These are phyloP conservation scores for Tremellales sp. DNA, from an alignment of 1,284 basidiomycete genomes.

Conservation along the genomic window DNA sequence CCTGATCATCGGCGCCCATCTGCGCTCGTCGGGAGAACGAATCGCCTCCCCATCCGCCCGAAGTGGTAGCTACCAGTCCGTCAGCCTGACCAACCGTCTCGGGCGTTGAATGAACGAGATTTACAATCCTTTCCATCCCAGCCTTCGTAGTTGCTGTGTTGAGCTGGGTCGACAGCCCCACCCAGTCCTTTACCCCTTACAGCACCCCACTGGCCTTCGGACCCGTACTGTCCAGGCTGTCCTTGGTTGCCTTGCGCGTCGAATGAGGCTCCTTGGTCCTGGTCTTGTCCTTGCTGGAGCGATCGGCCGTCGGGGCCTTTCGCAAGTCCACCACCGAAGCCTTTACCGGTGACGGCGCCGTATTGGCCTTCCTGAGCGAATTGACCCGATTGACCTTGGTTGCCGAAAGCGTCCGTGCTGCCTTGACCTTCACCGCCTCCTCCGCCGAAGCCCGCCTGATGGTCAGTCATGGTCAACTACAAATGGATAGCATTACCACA, in stretches of 20 bases:
- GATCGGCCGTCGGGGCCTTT: conserved; percentile 9
- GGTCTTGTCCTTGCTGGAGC: conserved; percentile 5
- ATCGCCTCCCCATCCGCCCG: conserved; percentile 40
- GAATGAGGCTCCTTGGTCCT: conserved; percentile 10
- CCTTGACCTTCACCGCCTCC: conserved; percentile 1
- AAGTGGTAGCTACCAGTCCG: conserved; percentile 28
- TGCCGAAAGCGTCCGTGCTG: conserved; percentile 10
- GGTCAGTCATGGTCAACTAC: neutral
- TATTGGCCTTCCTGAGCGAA: conserved; percentile 24
- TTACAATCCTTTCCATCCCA: conserved; percentile 4
- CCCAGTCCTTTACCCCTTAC: conserved; percentile 17
- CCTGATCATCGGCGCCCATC: conserved; percentile 18
- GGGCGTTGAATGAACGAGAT: neutral
- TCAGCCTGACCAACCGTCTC: neutral
- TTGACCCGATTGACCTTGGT: conserved; percentile 16
- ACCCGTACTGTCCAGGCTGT: conserved; percentile 16
- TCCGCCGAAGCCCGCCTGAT: neutral
- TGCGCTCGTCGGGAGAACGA: conserved; percentile 37
- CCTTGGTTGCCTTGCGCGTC: conserved; percentile 19
- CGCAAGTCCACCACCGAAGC: conserved; percentile 26
- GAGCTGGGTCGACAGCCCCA: conserved; percentile 5
- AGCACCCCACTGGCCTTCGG: conserved; percentile 22
- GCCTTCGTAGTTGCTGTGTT: conserved; percentile 25
- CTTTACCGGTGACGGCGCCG: conserved; percentile 21
- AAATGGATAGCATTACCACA: conserved; percentile 1